These are phyloP conservation scores for Melampsora americana DNA, from an alignment of 1,284 basidiomycete genomes.

Conservation along the genomic window DNA sequence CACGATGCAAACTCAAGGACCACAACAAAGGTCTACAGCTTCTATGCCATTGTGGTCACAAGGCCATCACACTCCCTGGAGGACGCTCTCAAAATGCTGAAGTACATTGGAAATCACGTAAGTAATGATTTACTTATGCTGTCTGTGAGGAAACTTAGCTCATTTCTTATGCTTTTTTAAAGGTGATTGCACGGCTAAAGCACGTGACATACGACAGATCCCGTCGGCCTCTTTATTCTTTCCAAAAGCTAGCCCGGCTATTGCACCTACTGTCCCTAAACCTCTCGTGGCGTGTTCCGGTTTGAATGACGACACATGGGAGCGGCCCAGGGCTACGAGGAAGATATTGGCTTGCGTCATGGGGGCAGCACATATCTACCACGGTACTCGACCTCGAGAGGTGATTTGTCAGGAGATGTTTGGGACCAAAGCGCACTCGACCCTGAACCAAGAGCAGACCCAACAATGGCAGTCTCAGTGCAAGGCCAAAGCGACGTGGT, in stretches of 20 bases:
- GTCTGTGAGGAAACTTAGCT: too few species aligned
- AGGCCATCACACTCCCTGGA: background rate
- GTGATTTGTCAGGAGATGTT: background rate
- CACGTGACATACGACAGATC: too few species aligned
- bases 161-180: too few species aligned
- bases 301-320: background rate
- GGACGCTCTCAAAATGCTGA: constrained; percentile 16
- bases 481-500: background rate
- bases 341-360: background rate
- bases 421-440: background rate
- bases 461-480: background rate
- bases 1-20: too few species aligned
- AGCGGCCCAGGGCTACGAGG: background rate
- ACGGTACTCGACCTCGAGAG: constrained; percentile 8
- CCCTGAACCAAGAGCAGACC: background rate
- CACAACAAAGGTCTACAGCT: too few species aligned
- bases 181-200: too few species aligned
- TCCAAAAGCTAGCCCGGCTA: background rate
- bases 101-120: constrained; percentile 20
- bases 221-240: background rate
- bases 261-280: background rate
- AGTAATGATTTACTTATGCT: too few species aligned
- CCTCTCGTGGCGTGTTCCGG: background rate
- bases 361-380: background rate
- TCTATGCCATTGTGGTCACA: too few species aligned